These are phyloP conservation scores for Boeremia lycopersici DNA, from an alignment of 2,329 filamentous ascomycete genomes.

Conservation along the genomic window DNA sequence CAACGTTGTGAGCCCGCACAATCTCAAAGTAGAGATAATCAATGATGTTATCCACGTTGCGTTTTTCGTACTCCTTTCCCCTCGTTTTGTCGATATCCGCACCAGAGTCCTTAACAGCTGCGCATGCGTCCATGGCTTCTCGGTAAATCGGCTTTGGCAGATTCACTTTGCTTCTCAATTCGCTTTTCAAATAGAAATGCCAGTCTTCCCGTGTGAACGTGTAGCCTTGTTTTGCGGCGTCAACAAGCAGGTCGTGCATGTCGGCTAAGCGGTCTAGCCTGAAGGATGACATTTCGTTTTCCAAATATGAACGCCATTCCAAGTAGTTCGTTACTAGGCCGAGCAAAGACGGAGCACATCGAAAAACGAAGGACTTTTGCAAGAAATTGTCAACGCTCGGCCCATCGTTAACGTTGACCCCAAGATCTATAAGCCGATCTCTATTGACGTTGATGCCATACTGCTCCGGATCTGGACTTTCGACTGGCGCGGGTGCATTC, in stretches of 20 bases:
- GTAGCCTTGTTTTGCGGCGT: constrained; percentile 55
- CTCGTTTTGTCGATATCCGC: constrained; percentile 20
- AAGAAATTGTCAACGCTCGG: constrained; percentile 57
- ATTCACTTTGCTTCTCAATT: constrained; percentile 59
- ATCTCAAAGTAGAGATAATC: constrained; percentile 67
- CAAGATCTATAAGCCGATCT: constrained; percentile 56
- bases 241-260: constrained; percentile 55
- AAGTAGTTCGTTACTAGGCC: constrained; percentile 70
- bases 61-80: constrained; percentile 27
- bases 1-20: constrained; percentile 50
- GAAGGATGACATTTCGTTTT: constrained; percentile 36
- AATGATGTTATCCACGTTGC: constrained; percentile 58
- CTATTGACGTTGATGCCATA: constrained; percentile 60
- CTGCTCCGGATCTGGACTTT: constrained; percentile 53
- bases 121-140: constrained; percentile 34
- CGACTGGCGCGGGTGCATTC: constrained; percentile 61
- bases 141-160: constrained; percentile 53
- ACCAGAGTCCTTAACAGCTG: constrained; percentile 19
- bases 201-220: constrained; percentile 55
- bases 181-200: constrained; percentile 58
- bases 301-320: constrained; percentile 64
- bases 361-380: constrained; percentile 62
- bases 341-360: constrained; percentile 62
- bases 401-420: constrained; percentile 17
- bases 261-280: constrained; percentile 39